A percentile compares a stretch with the other conserved stretches of the same genome.
Evolutionary conservation across 2,329 filamentous ascomycete genomes (phyloP).

Genomic region (Diplocarpon mali): DNA sequence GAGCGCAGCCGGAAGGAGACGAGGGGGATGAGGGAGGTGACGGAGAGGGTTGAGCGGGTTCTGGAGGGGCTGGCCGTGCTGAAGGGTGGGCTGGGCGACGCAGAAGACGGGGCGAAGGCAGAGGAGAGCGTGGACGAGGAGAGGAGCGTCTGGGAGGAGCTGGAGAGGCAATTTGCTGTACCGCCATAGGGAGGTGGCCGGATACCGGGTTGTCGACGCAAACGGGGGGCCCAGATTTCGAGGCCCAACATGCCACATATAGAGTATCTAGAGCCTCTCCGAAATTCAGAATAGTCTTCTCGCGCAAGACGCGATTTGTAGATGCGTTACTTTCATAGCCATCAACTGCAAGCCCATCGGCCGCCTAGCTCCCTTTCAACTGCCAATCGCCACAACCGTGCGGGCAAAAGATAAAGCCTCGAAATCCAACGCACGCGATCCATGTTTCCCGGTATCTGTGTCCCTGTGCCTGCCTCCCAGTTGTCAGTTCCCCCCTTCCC

Average conservation of each 20-base stretch:
- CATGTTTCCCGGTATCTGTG: too few species aligned
- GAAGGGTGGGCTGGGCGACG: constrained; percentile 33
- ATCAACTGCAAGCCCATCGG: too few species aligned
- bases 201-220: background rate
- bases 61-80: constrained; percentile 42
- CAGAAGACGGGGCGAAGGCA: constrained; percentile 10
- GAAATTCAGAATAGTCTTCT: too few species aligned
- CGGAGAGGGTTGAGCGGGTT: constrained; percentile 61
- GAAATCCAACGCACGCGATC: too few species aligned
- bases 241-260: background rate
- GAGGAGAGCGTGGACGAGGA: constrained; percentile 8
- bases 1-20: constrained; percentile 65
- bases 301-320: too few species aligned
- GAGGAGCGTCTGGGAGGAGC: constrained; percentile 32
- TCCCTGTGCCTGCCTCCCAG: too few species aligned
- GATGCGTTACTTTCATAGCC: too few species aligned
- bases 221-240: background rate
- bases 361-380: too few species aligned
- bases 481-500: background rate
- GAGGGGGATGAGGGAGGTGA: constrained; percentile 51
- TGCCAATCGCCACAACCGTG: too few species aligned
- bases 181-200: background rate
- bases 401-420: too few species aligned
- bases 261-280: too few species aligned
- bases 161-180: constrained; percentile 31